Percentiles rank a stretch among this genome's conserved stretches.
These are phyloP conservation scores for Carex parvula DNA, from an alignment of 176 grass and related monocot genomes.

Conservation along the genomic window DNA sequence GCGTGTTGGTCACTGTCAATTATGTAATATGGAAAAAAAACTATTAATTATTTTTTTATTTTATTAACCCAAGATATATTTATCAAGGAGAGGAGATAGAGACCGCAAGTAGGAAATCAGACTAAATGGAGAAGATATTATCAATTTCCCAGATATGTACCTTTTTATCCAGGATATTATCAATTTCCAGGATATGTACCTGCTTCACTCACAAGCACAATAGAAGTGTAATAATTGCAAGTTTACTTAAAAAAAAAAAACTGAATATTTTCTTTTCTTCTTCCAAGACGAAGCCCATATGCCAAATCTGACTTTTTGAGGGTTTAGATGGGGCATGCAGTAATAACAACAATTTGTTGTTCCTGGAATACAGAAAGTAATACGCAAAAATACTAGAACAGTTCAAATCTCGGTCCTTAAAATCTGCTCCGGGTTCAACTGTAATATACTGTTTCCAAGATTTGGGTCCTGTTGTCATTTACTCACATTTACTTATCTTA, in stretches of 20 bases:
- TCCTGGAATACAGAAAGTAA: not conserved
- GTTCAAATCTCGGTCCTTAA: not conserved
- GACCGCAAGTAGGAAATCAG: not conserved
- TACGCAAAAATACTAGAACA: not conserved
- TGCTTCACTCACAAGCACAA: too few relatives aligned
- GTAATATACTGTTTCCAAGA: not conserved
- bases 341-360: not conserved
- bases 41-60: not conserved
- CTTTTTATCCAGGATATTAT: not conserved
- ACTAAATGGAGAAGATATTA: too few relatives aligned
- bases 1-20: not conserved
- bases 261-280: not conserved
- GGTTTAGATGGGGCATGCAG: not conserved
- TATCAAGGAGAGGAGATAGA: not conserved
- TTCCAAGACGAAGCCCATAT: not conserved
- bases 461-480: not conserved
- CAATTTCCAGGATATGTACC: not conserved
- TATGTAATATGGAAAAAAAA: not conserved
- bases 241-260: not conserved
- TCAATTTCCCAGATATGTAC: not conserved
- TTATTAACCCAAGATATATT: not conserved
- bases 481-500: not conserved
- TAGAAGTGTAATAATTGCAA: too few relatives aligned
- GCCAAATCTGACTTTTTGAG: not conserved
- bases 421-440: not conserved